Evolutionary conservation across 2,329 filamentous ascomycete species (phyloP).

Genomic region (Trichoderma sp.): DNA sequence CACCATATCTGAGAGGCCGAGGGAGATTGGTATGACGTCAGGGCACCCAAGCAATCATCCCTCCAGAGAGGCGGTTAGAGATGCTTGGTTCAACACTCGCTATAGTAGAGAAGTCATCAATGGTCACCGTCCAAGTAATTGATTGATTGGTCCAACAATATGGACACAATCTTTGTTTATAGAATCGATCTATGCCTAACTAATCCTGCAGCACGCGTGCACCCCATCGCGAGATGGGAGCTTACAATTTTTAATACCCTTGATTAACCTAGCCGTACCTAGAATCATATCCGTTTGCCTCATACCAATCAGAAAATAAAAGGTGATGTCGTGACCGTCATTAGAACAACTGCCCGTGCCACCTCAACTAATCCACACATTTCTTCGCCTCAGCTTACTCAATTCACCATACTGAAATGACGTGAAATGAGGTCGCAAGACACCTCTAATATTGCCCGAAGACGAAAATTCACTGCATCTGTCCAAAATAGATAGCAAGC

Average conservation of each 20-base stretch:
- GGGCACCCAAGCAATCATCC: not conserved
- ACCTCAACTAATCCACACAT: not conserved
- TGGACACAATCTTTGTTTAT: not conserved
- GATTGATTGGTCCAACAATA: not conserved
- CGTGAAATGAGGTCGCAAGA: not conserved
- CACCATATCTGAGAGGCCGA: not conserved
- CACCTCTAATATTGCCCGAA: not conserved
- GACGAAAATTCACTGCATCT: not conserved
- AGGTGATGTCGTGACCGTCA: constrained; percentile 17
- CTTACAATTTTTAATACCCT: constrained; percentile 3
- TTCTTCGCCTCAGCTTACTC: not conserved
- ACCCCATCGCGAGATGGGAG: not conserved
- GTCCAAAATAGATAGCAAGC: constrained; percentile 6
- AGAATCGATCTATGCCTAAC: not conserved
- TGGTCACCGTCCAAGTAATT: not conserved
- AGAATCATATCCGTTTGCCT: constrained; percentile 12
- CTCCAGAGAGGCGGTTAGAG: not conserved
- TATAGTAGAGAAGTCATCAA: not conserved
- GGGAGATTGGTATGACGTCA: not conserved
- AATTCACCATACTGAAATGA: not conserved
- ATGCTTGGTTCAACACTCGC: not conserved
- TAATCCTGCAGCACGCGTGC: not conserved
- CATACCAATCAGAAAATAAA: constrained; percentile 16
- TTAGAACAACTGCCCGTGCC: constrained; percentile 10
- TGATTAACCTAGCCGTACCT: constrained; percentile 6